Percentiles rank a stretch among this genome's conserved stretches.
Evolutionary conservation across 768 basidiomycete genomes (phyloP).

Genomic region (Termitomyces sp.): DNA sequence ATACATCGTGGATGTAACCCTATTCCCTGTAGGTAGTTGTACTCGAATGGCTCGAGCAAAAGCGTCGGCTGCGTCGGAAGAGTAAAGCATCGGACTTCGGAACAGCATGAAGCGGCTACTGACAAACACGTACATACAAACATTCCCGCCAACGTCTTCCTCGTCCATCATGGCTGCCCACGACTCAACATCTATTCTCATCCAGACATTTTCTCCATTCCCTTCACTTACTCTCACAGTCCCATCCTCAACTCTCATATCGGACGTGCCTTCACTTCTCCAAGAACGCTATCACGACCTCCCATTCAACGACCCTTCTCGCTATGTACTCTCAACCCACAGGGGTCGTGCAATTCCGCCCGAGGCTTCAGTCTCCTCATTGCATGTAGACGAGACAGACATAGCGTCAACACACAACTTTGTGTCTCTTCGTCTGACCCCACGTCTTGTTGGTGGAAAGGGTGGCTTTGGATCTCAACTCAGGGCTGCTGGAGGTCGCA

Average conservation of each 20-base stretch:
- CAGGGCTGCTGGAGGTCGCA: constrained; percentile 94
- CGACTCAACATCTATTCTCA: constrained; percentile 29
- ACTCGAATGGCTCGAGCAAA: too few species aligned
- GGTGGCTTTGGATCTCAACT: constrained; percentile 97
- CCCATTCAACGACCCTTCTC: constrained; percentile 24
- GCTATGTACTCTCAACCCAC: constrained; percentile 36
- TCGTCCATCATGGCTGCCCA: constrained; percentile 11
- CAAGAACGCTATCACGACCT: constrained; percentile 31
- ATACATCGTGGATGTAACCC: too few species aligned
- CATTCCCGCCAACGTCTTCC: neutral
- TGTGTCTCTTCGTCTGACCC: constrained; percentile 69
- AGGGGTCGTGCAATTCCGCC: constrained; percentile 28
- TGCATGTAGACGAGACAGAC: constrained; percentile 17
- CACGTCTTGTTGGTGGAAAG: constrained; percentile 84
- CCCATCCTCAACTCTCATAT: constrained; percentile 25
- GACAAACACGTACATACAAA: neutral
- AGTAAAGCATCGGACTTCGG: too few species aligned
- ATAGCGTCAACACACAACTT: constrained; percentile 25
- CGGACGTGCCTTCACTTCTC: constrained; percentile 29
- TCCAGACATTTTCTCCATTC: constrained; percentile 38
- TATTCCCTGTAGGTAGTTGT: too few species aligned
- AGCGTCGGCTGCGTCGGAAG: too few species aligned
- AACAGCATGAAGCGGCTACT: neutral
- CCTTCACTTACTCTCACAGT: constrained; percentile 30
- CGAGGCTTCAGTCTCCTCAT: constrained; percentile 22